Evolutionary conservation across 768 basidiomycete genomes (phyloP), one percentile per base, ranked within the genome.

Genomic region (Kwoniella sp.): DNA sequence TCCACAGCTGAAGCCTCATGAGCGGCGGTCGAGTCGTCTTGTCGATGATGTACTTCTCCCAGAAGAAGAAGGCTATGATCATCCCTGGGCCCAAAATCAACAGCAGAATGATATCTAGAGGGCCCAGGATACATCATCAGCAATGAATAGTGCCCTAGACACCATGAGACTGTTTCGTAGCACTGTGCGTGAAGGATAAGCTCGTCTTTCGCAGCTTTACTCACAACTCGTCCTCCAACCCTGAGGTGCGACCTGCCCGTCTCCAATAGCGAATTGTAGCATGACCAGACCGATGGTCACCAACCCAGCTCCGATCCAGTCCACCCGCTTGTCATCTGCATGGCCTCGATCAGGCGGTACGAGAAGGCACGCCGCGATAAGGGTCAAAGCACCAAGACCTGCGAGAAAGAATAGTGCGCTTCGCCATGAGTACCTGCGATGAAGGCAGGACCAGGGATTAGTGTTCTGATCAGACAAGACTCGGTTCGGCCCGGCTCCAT

Each of bases 241-340:
- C 3, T 86, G 52, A 0, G 85, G 82, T 2, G 86, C 88, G 20
- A 83, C 80, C n/a, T 84, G 84, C 5, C 87, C 90, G 67, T 90
- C 86, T 54, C 87, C 86, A 2, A 93, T 84, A 0, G 88, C 87
- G 70, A 91, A 92, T 8, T 88, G 84, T 66, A 93, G 83, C 0
- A 92, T 80, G 1, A 89, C 85, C 31, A 92, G 81, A 0, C 89
- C 90, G 0, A 82, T 76, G 0, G 90, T 90, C 59, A 87, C 80
- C 15, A 92, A 77, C 17, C 84, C 77, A 0, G 88, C 89, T 2
- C 92, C 92, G 22, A 90, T 78, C 90, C 90, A 92, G 65, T 93
- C 92, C 0, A 92, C 84, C 26, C 82, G 38, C 51, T 57, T 59
- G 52, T 77, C 73, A 5, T 78, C 80, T 1, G 67, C 69, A 22